Base-by-base conservation (phyloP, 305 asterid genomes). In the Rubia tinctorum region DNA sequence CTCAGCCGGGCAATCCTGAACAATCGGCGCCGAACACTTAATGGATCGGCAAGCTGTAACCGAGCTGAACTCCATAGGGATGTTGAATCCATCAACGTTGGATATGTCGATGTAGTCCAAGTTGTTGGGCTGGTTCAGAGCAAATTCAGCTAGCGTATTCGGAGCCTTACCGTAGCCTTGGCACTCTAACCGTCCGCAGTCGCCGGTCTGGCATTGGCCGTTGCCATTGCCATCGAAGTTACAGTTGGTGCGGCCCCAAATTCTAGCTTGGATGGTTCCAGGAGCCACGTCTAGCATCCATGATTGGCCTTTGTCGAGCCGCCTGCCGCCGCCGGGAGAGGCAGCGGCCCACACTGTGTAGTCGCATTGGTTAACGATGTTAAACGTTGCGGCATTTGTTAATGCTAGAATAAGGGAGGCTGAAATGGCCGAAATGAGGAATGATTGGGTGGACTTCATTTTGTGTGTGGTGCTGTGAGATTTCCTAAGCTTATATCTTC, bases 181-280 rank as follows among this genome's bases (percentile, higher is more conserved):
- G 69, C 87, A 83, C 25, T 78, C 71, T 0, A 83, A 20, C 40
- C 71, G 56, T 1, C 83, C 83, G 7, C 87, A 83, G 11, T 83
- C 83, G 25, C 85, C 87, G 0, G 85, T 83, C 13, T 80, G 27
- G 6, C 87, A 83, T 6, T 47, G 22, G 22, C 84, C 87, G 7
- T 71, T 76, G 23, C 85, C 85, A 1, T 43, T 66, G 27, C 68
- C 77, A 9, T 83, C 71, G 1, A 81, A 83, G 43, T 44, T 76
- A 75, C 87, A 83, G 15, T 76, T 77, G 5, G 85, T 83, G 47
- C 85, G 76, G 2, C 81, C 87, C 87, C 85, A 83, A 8, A 83
- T 78, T 10, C 85, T 77, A 18, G 73, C 80, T 18, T 22, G 10
- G 34, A 71, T 43, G 2, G 86, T 80, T 1, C 86, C 82, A 0